phyloP scores from a whole-genome alignment of 139 green algal species.

The Ulvella scutata region DNA sequence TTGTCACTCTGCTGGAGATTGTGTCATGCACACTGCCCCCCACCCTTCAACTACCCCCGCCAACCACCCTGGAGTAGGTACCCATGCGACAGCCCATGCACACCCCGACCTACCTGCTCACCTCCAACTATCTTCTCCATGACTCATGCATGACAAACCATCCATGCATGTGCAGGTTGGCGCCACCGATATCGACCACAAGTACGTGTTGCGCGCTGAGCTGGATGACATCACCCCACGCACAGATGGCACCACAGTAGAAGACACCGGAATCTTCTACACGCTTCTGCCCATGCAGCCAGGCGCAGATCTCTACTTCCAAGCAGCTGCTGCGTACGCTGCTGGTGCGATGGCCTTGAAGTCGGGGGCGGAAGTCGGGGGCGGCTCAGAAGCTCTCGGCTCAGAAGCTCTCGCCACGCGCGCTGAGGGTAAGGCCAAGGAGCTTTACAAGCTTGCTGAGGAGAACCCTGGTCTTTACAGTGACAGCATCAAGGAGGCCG shows the following conservation, averaged over 20 bases:
- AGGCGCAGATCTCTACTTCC: constrained; percentile 12
- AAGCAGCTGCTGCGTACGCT: constrained; percentile 9
- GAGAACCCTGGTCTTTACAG: not conserved
- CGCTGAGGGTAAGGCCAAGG: not conserved
- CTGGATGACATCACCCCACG: constrained; percentile 5
- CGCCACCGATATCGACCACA: not conserved
- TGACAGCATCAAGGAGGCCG: not conserved
- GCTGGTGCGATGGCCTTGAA: constrained; percentile 8
- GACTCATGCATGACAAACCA: no score
- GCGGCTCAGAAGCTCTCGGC: no score
- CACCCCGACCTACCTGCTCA: no score
- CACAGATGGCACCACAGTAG: no score
- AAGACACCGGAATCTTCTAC: no score
- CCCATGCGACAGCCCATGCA: no score
- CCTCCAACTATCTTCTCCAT: no score
- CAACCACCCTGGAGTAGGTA: no score
- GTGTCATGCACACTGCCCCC: no score
- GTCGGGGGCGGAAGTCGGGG: not conserved
- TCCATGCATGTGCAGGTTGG: not conserved
- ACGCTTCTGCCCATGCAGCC: not conserved
- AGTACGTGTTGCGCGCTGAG: not conserved
- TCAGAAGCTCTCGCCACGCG: not conserved
- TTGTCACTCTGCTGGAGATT: no score
- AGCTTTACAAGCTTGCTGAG: not conserved
- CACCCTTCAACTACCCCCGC: no score